A percentile compares a stretch with the other conserved stretches of the same genome.
Evolutionary conservation across 2,329 filamentous ascomycete genomes (phyloP).

Genomic region (Fusarium longipes): DNA sequence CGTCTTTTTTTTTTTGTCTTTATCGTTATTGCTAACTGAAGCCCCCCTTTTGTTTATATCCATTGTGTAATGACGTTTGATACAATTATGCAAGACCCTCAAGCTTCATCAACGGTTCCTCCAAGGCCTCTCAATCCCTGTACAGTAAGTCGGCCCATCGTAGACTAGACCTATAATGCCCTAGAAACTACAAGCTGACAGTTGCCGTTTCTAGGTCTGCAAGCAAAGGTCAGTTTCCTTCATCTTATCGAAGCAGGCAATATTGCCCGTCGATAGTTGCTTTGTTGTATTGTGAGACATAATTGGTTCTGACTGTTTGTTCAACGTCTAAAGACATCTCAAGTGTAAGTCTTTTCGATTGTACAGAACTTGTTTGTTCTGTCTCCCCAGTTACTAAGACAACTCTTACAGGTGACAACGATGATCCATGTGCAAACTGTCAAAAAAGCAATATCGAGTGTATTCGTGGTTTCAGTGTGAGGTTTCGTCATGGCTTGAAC

Average conservation of each 20-base stretch:
- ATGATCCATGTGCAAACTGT: constrained; percentile 44
- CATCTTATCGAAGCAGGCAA: constrained; percentile 8
- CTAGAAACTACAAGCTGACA: constrained; percentile 11
- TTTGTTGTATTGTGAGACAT: background rate
- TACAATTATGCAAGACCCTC: constrained; percentile 38
- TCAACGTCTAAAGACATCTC: constrained; percentile 30
- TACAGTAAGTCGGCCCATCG: constrained; percentile 24
- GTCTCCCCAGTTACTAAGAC: background rate
- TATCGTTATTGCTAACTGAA: constrained; percentile 6
- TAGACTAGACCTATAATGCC: background rate
- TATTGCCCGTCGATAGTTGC: constrained; percentile 7
- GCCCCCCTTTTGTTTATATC: background rate
- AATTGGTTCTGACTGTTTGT: constrained; percentile 11
- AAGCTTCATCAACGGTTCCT: constrained; percentile 7
- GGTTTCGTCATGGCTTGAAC: constrained; percentile 47
- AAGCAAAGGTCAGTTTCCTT: constrained; percentile 40
- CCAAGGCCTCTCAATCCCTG: constrained; percentile 41
- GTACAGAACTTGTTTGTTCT: background rate
- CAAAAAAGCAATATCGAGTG: constrained; percentile 44
- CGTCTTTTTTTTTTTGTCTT: constrained; percentile 9
- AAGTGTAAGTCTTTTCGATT: constrained; percentile 34
- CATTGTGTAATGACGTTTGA: constrained; percentile 12
- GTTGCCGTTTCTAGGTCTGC: constrained; percentile 30
- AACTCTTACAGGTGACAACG: constrained; percentile 34
- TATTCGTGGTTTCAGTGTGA: constrained; percentile 45